Evolutionary conservation across 768 basidiomycete genomes (phyloP), one percentile per base, ranked within the genome.

Genomic region (Gloeopeniophorella convolvens): DNA sequence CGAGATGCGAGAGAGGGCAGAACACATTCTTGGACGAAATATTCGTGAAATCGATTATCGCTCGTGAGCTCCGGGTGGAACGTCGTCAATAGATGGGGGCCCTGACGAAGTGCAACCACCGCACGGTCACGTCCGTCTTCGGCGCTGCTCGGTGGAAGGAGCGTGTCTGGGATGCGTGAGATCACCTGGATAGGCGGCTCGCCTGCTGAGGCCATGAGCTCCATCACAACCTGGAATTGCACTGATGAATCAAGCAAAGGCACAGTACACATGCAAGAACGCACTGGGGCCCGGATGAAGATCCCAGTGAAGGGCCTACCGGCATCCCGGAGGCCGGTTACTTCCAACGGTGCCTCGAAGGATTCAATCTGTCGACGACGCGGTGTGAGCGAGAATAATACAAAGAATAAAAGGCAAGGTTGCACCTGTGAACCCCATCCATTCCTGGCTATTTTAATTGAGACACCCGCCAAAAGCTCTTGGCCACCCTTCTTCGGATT

Each of bases 41-140:
- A 95, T 53, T 95, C 87, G 65, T 96, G 94, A 62, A 97, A 89
- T 32, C 94, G 80, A 50, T 78, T 68, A 61, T 98, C 95, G 49
- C 75, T 73, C 20, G 89, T 93, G 37, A 98, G 71, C 65, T 98
- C 95, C 0, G 94, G 95, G 62, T 98, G 95, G 70, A 96, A 97
- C 0, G 85, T 89, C 4, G 93, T 92, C 24, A 93, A 74, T 53
- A 98, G 71, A 63, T 91, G 83, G 23, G 70, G 73, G 23, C 94
- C 94, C 62, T 96, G 89, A 3, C 83, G 79, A 15, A 93, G 67
- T 15, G 92, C 92, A 42, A 97, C 93, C 55, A 89, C 80, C 10
- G 75, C 82, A 60, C 74, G 76, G 49, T 75, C 72, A n/a, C 71
- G 69, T 31, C 72, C 66, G 49, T 72, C 68, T 37, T 72, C 68